These are phyloP conservation scores for Stylosanthes scabra DNA, from an alignment of 331 rosid genomes.

Conservation along the genomic window DNA sequence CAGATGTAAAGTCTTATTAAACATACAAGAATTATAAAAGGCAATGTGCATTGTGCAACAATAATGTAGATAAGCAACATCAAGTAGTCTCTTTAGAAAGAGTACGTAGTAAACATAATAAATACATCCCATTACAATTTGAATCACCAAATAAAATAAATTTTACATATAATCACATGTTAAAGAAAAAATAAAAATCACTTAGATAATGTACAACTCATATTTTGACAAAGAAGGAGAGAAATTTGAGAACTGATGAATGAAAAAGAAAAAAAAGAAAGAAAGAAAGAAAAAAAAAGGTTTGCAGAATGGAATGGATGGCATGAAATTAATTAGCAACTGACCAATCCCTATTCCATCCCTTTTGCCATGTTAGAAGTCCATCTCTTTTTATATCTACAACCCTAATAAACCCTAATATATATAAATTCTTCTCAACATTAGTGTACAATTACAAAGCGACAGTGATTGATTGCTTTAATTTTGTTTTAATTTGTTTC, in stretches of 20 bases:
- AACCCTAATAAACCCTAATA: constrained; percentile 48
- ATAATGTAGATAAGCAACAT: background rate
- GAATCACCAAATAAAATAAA: constrained; percentile 31
- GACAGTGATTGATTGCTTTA: constrained; percentile 36
- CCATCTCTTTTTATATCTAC: constrained; percentile 49
- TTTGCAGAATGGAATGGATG: constrained; percentile 59
- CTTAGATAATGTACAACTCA: constrained; percentile 35
- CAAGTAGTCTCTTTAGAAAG: constrained; percentile 13
- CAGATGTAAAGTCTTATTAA: no score
- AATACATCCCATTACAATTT: constrained; percentile 34
- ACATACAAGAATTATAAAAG: no score
- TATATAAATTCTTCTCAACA: constrained; percentile 10
- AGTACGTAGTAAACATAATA: background rate
- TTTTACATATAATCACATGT: constrained; percentile 42
- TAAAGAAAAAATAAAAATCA: constrained; percentile 8
- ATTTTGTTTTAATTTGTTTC: constrained; percentile 29
- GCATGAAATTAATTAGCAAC: constrained; percentile 33
- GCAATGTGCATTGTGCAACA: background rate
- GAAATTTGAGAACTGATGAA: background rate
- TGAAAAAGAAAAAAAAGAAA: background rate
- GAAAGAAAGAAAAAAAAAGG: background rate
- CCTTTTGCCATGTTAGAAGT: background rate
- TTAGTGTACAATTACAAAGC: constrained; percentile 53
- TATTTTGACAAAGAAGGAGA: constrained; percentile 33
- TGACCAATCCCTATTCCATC: constrained; percentile 62